A percentile compares a stretch with the other conserved stretches of the same genome.
Conservation (phyloP, 2,329 filamentous ascomycete genomes). For the Nigrograna mackinnonii region DNA sequence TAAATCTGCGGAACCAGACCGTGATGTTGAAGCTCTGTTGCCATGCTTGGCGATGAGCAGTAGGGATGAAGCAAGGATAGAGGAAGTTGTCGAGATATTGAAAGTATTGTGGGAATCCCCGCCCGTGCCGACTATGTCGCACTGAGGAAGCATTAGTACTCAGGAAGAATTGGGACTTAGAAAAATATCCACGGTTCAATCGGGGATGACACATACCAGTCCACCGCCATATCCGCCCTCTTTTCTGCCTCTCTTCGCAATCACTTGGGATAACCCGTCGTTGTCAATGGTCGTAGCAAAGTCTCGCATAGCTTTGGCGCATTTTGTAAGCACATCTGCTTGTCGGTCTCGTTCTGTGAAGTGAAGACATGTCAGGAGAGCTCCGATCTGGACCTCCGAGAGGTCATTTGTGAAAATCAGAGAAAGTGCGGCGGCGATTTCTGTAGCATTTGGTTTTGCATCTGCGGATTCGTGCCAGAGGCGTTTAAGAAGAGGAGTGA, state of each 20-base stretch:
- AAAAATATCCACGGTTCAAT: too few relatives aligned
- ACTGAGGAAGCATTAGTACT: constrained; percentile 44
- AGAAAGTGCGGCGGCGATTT: constrained; percentile 88
- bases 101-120: constrained; percentile 97
- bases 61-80: constrained; percentile 84
- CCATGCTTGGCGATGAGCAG: constrained; percentile 93
- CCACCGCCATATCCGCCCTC: constrained; percentile 82
- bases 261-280: constrained; percentile 61
- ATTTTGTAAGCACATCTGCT: constrained; percentile 83
- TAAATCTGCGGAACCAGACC: constrained; percentile 93
- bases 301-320: constrained; percentile 80
- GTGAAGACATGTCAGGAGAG: constrained; percentile 87
- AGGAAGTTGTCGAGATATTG: constrained; percentile 95
- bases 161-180: too few relatives aligned
- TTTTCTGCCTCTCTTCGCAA: constrained; percentile 63
- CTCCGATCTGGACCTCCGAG: constrained; percentile 84
- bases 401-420: constrained; percentile 90
- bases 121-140: constrained; percentile 96
- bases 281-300: constrained; percentile 76
- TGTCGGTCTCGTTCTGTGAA: constrained; percentile 85
- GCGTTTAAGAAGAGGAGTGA: constrained; percentile 73
- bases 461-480: constrained; percentile 63
- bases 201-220: constrained; percentile 64
- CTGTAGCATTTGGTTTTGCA: constrained; percentile 63
- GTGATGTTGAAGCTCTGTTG: constrained; percentile 92